Evolutionary conservation across 2,329 filamentous ascomycete species (phyloP), one percentile per base, ranked within the genome.

Genomic region (Epichloe uncinata): DNA sequence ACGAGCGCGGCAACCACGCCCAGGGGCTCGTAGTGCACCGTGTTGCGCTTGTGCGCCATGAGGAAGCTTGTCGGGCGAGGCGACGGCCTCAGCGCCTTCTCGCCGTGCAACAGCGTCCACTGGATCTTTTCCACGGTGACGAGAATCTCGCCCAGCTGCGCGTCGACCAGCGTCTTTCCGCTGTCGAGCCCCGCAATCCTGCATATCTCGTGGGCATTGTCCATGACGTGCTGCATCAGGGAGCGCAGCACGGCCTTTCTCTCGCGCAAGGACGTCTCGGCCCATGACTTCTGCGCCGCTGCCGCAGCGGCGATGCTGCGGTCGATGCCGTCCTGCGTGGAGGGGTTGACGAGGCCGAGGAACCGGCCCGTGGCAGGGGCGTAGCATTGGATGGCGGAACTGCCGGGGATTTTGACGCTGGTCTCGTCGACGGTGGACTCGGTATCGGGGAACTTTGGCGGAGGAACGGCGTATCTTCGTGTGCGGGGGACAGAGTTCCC

Each of bases 151-250:
- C 93, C 93, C 50, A 98, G 82, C 57, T 86, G 83, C 1, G 91
- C 93, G 68, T 98, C 93, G 38, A 97, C 82, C 73, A 91, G 86
- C 2, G 94, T 96, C 75, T 98, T 98, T 55, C 93, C 93, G 41
- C 87, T 94, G 68, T 98, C 93, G 36, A 95, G 75, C 61, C 88
- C 94, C 46, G 90, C 91, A 33, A 88, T 80, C 15, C 80, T 78
- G 59, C 88, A 90, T 58, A 98, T 94, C 26, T 84, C 76, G 56
- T 91, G 85, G 64, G 96, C 89, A 63, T 97, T 85, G 56, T 94
- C 85, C 52, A 98, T 77, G 9, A 98, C 76, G 58, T 90, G 83
- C 66, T 82, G 84, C 58, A 95, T 73, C 61, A 98, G 73, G 6
- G 87, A 87, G 53, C 82, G 81, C 54, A 98, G 74, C 43, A 98